phyloP scores from a whole-genome alignment of 83 land plant genomes.

The Thuja plicata region DNA sequence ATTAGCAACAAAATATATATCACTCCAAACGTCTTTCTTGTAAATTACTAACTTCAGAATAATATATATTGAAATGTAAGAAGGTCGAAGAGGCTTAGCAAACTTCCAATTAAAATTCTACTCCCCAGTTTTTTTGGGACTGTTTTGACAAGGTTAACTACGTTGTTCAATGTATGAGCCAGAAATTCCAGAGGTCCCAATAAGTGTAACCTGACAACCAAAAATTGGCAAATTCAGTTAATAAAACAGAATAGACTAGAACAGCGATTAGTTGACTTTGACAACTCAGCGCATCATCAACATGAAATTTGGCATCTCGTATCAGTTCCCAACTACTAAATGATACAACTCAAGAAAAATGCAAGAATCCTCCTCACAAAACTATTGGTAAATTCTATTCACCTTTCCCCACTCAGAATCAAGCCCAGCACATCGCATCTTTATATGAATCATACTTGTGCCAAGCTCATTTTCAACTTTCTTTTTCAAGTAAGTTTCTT shows the following conservation, averaged over 20 bases:
- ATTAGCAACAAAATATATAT: not conserved
- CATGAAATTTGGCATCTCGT: not conserved
- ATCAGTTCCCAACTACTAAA: not conserved
- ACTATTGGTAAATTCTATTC: slow-evolving; percentile 1
- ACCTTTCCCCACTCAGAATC: slow-evolving; percentile 94
- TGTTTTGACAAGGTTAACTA: slow-evolving; percentile 16
- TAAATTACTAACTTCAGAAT: not conserved
- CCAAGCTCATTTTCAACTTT: slow-evolving; percentile 93
- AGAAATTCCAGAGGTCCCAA: slow-evolving; percentile 90
- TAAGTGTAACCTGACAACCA: slow-evolving; percentile 70
- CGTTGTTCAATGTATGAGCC: slow-evolving; percentile 91
- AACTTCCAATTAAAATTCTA: not conserved
- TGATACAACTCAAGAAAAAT: not conserved
- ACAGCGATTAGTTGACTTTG: not conserved
- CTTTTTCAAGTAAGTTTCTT: slow-evolving; percentile 80
- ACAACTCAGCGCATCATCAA: not conserved
- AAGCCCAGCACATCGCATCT: slow-evolving; percentile 78
- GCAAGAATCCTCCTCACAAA: not conserved
- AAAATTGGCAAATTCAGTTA: not conserved
- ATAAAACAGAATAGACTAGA: slow-evolving; percentile 6
- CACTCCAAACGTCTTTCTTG: not conserved
- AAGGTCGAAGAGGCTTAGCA: not conserved
- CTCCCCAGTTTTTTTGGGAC: not conserved
- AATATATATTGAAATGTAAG: not conserved
- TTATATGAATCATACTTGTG: slow-evolving; percentile 65